These are phyloP conservation scores for Aspergillus avenaceus DNA, from an alignment of 495 filamentous ascomycete species.

Conservation along the genomic window DNA sequence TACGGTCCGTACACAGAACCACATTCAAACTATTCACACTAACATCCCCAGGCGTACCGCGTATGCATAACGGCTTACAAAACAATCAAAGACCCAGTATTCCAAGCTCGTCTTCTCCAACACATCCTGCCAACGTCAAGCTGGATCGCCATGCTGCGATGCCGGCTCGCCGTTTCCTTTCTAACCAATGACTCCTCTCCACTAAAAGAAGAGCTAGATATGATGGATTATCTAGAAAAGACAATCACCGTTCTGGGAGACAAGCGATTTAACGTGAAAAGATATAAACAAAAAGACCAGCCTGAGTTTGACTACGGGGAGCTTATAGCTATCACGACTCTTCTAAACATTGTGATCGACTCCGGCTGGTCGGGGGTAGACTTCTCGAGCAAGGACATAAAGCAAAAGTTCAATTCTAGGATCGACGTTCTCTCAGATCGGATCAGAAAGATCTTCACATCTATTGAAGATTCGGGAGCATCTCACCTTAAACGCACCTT, in stretches of 20 bases:
- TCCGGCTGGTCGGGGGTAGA: slow-evolving; percentile 42
- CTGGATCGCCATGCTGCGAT: slow-evolving; percentile 57
- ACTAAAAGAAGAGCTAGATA: slow-evolving; percentile 37
- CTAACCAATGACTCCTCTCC: slow-evolving; percentile 52
- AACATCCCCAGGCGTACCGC: slow-evolving; percentile 44
- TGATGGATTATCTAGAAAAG: slow-evolving; percentile 45
- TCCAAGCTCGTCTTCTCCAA: slow-evolving; percentile 58
- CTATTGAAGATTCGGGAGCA: slow-evolving; percentile 71
- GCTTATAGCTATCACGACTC: slow-evolving; percentile 56
- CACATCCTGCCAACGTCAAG: slow-evolving; percentile 51
- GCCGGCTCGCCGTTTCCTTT: slow-evolving; percentile 70
- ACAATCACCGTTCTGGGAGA: slow-evolving; percentile 51
- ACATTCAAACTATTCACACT: not conserved
- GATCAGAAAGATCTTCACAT: slow-evolving; percentile 63
- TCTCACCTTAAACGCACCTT: slow-evolving; percentile 67
- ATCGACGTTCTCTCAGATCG: slow-evolving; percentile 62
- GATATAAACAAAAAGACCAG: slow-evolving; percentile 19
- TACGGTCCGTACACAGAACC: not conserved
- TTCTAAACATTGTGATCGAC: slow-evolving; percentile 73
- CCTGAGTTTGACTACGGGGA: slow-evolving; percentile 61
- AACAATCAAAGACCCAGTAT: slow-evolving; percentile 43
- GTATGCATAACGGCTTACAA: slow-evolving; percentile 50
- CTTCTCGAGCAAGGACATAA: slow-evolving; percentile 29
- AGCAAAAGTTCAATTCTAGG: slow-evolving; percentile 58
- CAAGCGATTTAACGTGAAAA: slow-evolving; percentile 43